phyloP scores from a whole-genome alignment of 768 basidiomycete species.

The Coprinellus micaceus region DNA sequence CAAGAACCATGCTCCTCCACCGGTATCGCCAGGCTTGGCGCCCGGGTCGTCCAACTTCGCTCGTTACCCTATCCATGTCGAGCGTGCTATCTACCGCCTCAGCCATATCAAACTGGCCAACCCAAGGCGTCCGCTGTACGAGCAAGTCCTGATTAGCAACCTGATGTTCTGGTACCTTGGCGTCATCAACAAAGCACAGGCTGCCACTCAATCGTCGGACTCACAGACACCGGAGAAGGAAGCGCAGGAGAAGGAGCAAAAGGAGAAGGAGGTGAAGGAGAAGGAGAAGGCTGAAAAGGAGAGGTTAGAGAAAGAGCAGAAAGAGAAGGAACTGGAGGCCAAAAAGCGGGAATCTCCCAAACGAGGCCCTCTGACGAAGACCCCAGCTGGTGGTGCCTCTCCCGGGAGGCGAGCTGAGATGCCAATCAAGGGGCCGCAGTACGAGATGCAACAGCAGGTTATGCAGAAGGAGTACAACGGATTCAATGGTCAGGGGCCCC shows the following conservation, averaged over 20 bases:
- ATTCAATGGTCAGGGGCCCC: constrained; percentile 34
- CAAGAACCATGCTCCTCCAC: constrained; percentile 52
- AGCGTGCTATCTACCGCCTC: constrained; percentile 93
- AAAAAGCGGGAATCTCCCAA: constrained; percentile 54
- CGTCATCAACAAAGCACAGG: constrained; percentile 90
- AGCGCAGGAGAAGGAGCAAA: constrained; percentile 35
- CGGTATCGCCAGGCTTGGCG: constrained; percentile 55
- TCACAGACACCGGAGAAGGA: constrained; percentile 36
- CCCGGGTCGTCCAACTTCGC: constrained; percentile 51
- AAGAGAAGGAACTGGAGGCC: constrained; percentile 49
- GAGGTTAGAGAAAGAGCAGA: constrained; percentile 36
- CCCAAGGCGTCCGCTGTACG: constrained; percentile 91
- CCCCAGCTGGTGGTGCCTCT: constrained; percentile 43
- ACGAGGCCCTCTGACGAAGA: constrained; percentile 66
- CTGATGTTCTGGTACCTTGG: constrained; percentile 99
- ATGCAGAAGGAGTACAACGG: constrained; percentile 83
- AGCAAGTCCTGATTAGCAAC: constrained; percentile 91
- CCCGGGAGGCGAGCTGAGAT: constrained; percentile 74
- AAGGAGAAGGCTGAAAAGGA: constrained; percentile 42
- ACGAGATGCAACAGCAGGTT: constrained; percentile 89
- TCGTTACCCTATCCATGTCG: constrained; percentile 97
- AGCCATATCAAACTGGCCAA: constrained; percentile 99
- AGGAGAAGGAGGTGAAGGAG: constrained; percentile 42
- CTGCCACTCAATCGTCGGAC: constrained; percentile 33
- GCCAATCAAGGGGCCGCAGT: constrained; percentile 84